These are phyloP conservation scores for Alternaria novae-zelandiae DNA, from an alignment of 2,329 filamentous ascomycete genomes.

Conservation along the genomic window DNA sequence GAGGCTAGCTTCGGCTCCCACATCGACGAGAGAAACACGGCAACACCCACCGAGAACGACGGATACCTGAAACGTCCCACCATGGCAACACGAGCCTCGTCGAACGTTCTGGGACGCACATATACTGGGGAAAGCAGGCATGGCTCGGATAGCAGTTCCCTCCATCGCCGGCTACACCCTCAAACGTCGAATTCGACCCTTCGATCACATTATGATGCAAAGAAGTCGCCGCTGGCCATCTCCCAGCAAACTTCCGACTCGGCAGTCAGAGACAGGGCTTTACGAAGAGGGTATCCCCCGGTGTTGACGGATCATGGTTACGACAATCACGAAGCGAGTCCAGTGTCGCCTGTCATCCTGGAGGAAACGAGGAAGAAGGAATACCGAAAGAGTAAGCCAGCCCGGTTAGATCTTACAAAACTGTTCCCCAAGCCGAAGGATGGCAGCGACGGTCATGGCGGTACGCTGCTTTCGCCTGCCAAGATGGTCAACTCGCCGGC, in stretches of 20 bases:
- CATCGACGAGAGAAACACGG: constrained; percentile 28
- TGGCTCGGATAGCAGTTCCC: constrained; percentile 38
- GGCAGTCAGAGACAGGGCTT: constrained; percentile 52
- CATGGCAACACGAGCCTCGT: constrained; percentile 43
- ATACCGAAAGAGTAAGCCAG: constrained; percentile 43
- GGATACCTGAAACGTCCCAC: constrained; percentile 21
- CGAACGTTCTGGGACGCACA: constrained; percentile 38
- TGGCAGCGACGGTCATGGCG: constrained; percentile 24
- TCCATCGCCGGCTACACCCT: constrained; percentile 36
- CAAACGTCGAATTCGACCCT: constrained; percentile 49
- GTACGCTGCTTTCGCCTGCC: constrained; percentile 45
- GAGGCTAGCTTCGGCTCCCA: constrained; percentile 40
- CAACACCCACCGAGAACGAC: constrained; percentile 26
- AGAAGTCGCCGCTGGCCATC: constrained; percentile 48
- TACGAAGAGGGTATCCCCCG: constrained; percentile 48
- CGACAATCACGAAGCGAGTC: constrained; percentile 21
- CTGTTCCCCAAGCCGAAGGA: constrained; percentile 49
- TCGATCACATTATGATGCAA: constrained; percentile 53
- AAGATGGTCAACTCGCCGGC: constrained; percentile 51
- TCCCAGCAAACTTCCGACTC: constrained; percentile 56
- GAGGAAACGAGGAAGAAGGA: constrained; percentile 27
- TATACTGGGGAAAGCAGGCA: constrained; percentile 30
- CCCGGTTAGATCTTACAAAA: constrained; percentile 51
- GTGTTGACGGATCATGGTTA: constrained; percentile 25
- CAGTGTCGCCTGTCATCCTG: constrained; percentile 28